Evolutionary conservation across 306 rosid species (phyloP), one percentile per base, ranked within the genome.

Genomic region (Dalbergia cultrata): DNA sequence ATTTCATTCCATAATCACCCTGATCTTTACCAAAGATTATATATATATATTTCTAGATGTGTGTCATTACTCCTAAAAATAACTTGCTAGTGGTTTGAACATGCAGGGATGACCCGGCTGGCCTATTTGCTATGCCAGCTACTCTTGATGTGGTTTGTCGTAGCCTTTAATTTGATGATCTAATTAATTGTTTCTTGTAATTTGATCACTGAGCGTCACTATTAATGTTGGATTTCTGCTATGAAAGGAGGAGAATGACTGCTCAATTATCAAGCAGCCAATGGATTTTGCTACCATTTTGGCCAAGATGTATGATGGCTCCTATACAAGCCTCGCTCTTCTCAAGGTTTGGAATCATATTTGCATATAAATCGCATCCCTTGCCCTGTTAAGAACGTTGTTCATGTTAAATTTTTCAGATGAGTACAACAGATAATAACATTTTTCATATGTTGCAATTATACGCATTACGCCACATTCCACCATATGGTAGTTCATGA

Each of bases 241-340:
- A 13, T 43, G 59, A n/a, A 59, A 58, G 79, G 71, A 59, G 16
- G 26, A 47, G 77, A 67, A 12, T 47, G 22, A 70, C 19, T 21
- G 16, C 52, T 11, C 5, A 9, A 13, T 70, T 33, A 35, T 58
- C 17, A 79, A 70, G 70, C 62, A 70, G 54, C 77, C 83, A 17
- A 79, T 79, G 83, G 71, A 79, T 37, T 60, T 79, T 8, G 71
- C 31, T 21, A 79, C 77, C 8, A 60, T 79, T 77, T 59, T 76
- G 44, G 77, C 76, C 39, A 79, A 70, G 60, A 31, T 70, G 21
- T 70, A 79, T 8, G 71, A 79, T 41, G 56, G n/a, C 35, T 31
- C 47, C 54, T 70, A 79, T 34, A 47, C 64, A 47, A 60, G 7
- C 50, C 12, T 79, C 9, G 64, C 59, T 12, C 52, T 44, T 4